phyloP scores from a whole-genome alignment of 768 basidiomycete species.

The Ramaria sp. region DNA sequence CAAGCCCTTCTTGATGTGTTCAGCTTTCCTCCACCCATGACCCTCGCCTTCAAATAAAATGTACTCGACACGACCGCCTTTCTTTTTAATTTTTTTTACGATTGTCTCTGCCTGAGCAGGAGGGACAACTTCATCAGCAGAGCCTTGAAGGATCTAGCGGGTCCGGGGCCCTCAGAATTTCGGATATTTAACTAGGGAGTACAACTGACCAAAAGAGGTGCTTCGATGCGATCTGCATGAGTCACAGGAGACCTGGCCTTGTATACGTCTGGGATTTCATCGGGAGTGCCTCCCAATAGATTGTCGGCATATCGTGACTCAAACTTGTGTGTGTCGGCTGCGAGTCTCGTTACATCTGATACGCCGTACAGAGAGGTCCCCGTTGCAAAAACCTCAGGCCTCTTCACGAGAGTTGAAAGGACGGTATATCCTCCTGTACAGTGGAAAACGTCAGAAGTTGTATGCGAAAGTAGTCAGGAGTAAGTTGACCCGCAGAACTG shows the following conservation, averaged over 20 bases:
- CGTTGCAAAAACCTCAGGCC: constrained; percentile 38
- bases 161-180: background rate
- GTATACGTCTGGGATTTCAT: constrained; percentile 48
- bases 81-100: constrained; percentile 38
- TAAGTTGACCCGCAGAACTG: constrained; percentile 33
- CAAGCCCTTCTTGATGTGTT: constrained; percentile 42
- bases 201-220: constrained; percentile 49
- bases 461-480: background rate
- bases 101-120: constrained; percentile 54
- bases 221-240: constrained; percentile 49
- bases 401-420: constrained; percentile 30
- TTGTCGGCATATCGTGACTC: constrained; percentile 48
- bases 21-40: constrained; percentile 49
- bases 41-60: constrained; percentile 55
- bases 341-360: constrained; percentile 47
- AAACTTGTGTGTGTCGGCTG: constrained; percentile 63
- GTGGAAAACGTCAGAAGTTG: background rate
- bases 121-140: constrained; percentile 52
- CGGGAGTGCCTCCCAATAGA: constrained; percentile 49
- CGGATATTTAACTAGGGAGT: background rate
- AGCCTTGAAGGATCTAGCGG: constrained; percentile 57
- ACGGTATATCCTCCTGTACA: constrained; percentile 53
- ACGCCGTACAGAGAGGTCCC: constrained; percentile 61
- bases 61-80: constrained; percentile 46
- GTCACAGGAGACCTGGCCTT: constrained; percentile 50